Evolutionary conservation across 345 rosid species (phyloP).

Genomic region (Ailanthus altissimus): DNA sequence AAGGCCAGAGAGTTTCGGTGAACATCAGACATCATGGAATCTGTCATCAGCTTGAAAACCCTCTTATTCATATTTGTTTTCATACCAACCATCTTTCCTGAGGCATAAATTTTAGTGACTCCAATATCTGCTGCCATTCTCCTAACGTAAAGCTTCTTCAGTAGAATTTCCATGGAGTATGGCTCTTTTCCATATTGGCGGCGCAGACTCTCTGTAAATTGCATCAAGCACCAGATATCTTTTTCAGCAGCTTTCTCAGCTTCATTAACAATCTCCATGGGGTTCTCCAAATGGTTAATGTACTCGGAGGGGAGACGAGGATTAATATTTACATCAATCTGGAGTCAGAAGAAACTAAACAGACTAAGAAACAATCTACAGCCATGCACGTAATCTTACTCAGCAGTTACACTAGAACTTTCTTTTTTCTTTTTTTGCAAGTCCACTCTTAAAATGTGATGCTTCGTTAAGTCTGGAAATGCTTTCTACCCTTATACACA

Average conservation of each 20-base stretch:
- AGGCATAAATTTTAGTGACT: constrained; percentile 65
- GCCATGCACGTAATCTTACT: too few relatives aligned
- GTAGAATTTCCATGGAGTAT: constrained; percentile 76
- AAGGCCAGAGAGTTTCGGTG: constrained; percentile 64
- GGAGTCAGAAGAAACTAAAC: constrained; percentile 28
- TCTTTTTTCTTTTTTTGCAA: too few relatives aligned
- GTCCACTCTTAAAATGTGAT: not conserved
- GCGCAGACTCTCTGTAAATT: constrained; percentile 84
- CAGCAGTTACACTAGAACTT: too few relatives aligned
- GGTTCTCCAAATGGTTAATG: constrained; percentile 83
- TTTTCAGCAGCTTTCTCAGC: constrained; percentile 90
- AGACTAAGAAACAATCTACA: constrained; percentile 18
- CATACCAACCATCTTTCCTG: constrained; percentile 91
- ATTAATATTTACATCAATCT: constrained; percentile 84
- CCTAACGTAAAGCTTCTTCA: constrained; percentile 87
- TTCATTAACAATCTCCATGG: constrained; percentile 72
- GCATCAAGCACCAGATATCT: constrained; percentile 80
- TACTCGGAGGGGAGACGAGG: constrained; percentile 85
- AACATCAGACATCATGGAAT: constrained; percentile 68
- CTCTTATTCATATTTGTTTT: constrained; percentile 73
- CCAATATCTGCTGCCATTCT: constrained; percentile 99
- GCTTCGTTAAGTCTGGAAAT: not conserved
- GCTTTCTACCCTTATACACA: not conserved
- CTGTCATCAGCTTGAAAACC: constrained; percentile 82
- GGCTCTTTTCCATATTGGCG: constrained; percentile 93